Base-by-base conservation (phyloP, 2,329 filamentous ascomycete genomes). In the Epichloe glyceriae region DNA sequence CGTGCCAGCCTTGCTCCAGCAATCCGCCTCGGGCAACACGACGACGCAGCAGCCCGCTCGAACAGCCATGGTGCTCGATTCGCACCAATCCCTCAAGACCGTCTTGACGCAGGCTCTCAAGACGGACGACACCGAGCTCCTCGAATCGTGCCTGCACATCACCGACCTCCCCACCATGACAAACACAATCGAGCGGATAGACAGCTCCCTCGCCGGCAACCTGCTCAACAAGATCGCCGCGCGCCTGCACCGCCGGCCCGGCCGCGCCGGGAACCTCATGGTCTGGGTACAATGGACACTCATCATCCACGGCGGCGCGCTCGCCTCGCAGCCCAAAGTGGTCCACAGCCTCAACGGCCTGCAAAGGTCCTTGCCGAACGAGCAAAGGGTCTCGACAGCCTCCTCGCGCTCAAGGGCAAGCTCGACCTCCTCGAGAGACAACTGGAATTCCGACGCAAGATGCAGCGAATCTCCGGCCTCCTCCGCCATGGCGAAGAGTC, bases 241-340 rank as follows among this genome's bases (percentile, higher is more conserved):
- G 58, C 80, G 90, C 53, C 79, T 98, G 64, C 85, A 95, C 68
- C 80, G 85, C 57, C 82, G 88, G 43, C 93, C 93, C 1, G 93
- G 91, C 3, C 81, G 93, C 50, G 91, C 93, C 14, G 89, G 90
- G 48, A 87, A 84, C 62, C 79, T 98, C 34, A 90, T 96, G 78
- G 80, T 86, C 15, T 98, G 93, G 90, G 86, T 97, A 42, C 90
- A 96, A 68, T 95, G 89, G 88, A 91, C 88, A 1, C 79, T 96
- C 50, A 82, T 96, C 35, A 84, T 87, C 2, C 93, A 98, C 63
- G 93, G 93, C 57, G 93, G 91, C 56, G 90, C 90, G 49, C 75
- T 98, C 47, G 88, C 90, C 11, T 85, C 85, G 34, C 88, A 95
- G 65, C 82, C 86, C n/a, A 85, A 90, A 56, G 75, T 95, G 38